Percentiles rank a stretch among this genome's conserved stretches.
These are phyloP conservation scores for Dalbergia cultrata DNA, from an alignment of 306 rosid species.

Conservation along the genomic window DNA sequence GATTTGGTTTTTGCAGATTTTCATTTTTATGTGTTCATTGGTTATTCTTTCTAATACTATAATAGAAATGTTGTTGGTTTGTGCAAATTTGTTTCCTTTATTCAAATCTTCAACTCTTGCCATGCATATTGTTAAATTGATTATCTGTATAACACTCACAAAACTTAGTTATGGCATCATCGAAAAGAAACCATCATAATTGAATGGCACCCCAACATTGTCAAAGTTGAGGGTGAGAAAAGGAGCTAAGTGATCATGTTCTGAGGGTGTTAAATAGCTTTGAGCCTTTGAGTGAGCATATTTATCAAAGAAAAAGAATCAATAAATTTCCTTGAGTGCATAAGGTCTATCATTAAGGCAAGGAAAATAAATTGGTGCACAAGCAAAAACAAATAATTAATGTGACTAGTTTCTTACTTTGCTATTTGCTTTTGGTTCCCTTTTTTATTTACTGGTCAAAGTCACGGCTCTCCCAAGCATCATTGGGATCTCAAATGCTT, in stretches of 20 bases:
- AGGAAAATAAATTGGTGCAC: conserved; percentile 54
- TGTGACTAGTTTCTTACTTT: conserved; percentile 37
- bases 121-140: conserved; percentile 30
- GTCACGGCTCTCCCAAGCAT: conserved; percentile 45
- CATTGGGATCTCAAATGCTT: conserved; percentile 51
- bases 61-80: background rate
- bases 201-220: conserved; percentile 52
- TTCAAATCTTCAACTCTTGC: conserved; percentile 4
- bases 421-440: conserved; percentile 42
- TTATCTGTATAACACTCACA: conserved; percentile 47
- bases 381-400: conserved; percentile 52
- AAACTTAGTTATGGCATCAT: conserved; percentile 51
- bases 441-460: conserved; percentile 55
- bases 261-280: conserved; percentile 42
- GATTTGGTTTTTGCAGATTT: conserved; percentile 12
- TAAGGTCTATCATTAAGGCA: conserved; percentile 47
- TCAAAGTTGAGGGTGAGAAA: conserved; percentile 46
- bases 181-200: conserved; percentile 43
- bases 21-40: background rate
- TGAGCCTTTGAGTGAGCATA: conserved; percentile 46
- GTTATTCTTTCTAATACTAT: background rate
- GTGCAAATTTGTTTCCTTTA: background rate
- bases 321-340: conserved; percentile 44
- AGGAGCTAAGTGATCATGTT: conserved; percentile 37
- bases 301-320: background rate